These are phyloP conservation scores for Craspedostauros australis DNA, from an alignment of 108 stramenopile genomes.

Conservation along the genomic window DNA sequence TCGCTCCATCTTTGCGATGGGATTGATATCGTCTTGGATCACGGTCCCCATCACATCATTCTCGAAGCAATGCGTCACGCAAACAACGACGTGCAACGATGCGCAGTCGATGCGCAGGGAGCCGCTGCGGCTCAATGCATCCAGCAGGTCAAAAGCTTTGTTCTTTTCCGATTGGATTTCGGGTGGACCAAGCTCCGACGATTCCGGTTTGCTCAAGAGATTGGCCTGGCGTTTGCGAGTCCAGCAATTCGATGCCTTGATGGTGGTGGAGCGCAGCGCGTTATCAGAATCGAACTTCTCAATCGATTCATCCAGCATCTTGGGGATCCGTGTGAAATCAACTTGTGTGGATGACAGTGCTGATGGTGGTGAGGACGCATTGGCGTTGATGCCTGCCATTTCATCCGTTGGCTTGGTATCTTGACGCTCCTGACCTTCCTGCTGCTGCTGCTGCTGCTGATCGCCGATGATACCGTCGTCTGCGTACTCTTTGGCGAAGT, in stretches of 20 bases:
- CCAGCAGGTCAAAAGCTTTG: slow-evolving; percentile 81
- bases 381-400: not conserved
- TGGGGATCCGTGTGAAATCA: slow-evolving; percentile 66
- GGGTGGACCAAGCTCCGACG: slow-evolving; percentile 17
- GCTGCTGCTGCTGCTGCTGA: not conserved
- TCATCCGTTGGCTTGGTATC: not conserved
- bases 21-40: slow-evolving; percentile 77
- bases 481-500: no score
- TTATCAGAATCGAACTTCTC: slow-evolving; percentile 39
- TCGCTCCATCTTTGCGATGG: slow-evolving; percentile 75
- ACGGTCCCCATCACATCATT: slow-evolving; percentile 67
- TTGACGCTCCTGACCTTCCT: not conserved
- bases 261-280: slow-evolving; percentile 55
- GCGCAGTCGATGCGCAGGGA: slow-evolving; percentile 51
- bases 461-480: no score
- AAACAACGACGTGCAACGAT: slow-evolving; percentile 77
- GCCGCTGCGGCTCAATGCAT: slow-evolving; percentile 75
- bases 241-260: slow-evolving; percentile 49
- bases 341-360: not conserved
- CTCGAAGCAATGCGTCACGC: slow-evolving; percentile 81
- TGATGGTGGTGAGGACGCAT: not conserved
- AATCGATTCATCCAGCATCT: slow-evolving; percentile 48
- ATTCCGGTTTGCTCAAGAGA: slow-evolving; percentile 19
- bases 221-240: slow-evolving; percentile 41
- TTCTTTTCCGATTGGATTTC: slow-evolving; percentile 44